Evolutionary conservation across 2,329 filamentous ascomycete species (phyloP), one percentile per base, ranked within the genome.

Genomic region (Calonectria pseudoreteaudii): DNA sequence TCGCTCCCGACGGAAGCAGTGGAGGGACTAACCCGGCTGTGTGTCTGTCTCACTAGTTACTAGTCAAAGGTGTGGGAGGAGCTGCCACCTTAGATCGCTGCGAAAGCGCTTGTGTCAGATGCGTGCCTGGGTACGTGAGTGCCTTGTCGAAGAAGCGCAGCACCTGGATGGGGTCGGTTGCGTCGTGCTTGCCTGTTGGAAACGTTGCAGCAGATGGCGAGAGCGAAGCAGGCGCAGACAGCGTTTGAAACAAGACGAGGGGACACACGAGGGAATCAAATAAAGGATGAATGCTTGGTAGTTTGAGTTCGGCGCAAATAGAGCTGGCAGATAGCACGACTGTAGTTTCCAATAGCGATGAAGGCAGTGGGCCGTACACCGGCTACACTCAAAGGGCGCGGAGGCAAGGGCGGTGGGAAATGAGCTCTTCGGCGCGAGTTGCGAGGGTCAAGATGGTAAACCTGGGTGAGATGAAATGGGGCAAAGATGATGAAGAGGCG

Each of bases 81-180:
- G 52, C 60, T 67, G 68, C 60, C 67, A 73, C 66, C 62, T 66
- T 67, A 44, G 62, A 73, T 70, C 50, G 67, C 50, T 41, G 49
- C 64, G 34, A 70, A 70, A 77, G 72, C 66, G 72, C 68, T 68
- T 71, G 71, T 76, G 66, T 76, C 67, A 77, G 74, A 73, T 75
- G 74, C 67, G 69, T 78, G 71, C 70, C 77, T 73, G 73, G 50
- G 50, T 70, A 73, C 64, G 72, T 73, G 66, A 75, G 73, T 50
- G 76, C 68, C 60, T 71, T 79, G 75, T 77, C 71, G 72, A 75
- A 73, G 74, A 68, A 74, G 62, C 74, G 66, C 76, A 72, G 62
- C 71, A 72, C 75, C 71, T 71, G 69, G 56, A 78, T 44, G 47
- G 28, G 70, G 70, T 66, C 31, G 75, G 74, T 47, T 72, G 60